A percentile compares a stretch with the other conserved stretches of the same genome.
Conservation (phyloP, 306 rosid genomes). For the Lablab purpureus region DNA sequence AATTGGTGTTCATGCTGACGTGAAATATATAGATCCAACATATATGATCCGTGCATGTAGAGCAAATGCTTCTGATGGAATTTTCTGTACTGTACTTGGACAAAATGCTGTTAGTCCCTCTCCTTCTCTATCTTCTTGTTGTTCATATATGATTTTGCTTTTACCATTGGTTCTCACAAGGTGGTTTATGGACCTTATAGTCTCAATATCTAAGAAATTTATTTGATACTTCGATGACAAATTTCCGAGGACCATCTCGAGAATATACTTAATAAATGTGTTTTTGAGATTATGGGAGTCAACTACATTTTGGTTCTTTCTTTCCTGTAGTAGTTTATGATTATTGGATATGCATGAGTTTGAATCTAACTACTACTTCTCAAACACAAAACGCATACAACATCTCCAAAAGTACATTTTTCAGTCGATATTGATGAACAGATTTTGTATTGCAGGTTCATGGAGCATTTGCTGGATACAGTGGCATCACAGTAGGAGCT, state of each 20-base stretch:
- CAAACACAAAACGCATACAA: background rate
- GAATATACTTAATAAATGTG: background rate
- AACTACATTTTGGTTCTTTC: constrained; percentile 17
- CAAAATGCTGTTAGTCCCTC: constrained; percentile 91
- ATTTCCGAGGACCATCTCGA: background rate
- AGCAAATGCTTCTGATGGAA: constrained; percentile 98
- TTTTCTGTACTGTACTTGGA: constrained; percentile 89
- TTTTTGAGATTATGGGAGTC: background rate
- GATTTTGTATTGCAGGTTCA: constrained; percentile 75
- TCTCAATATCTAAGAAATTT: background rate
- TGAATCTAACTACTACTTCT: constrained; percentile 3
- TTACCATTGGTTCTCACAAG: background rate
- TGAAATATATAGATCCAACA: constrained; percentile 95
- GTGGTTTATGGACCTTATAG: background rate
- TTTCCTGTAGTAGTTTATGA: background rate
- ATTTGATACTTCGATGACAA: background rate
- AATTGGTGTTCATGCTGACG: constrained; percentile 75
- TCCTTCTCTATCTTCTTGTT: constrained; percentile 39
- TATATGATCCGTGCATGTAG: constrained; percentile 96
- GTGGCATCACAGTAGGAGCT: constrained; percentile 89
- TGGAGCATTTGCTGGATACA: constrained; percentile 96
- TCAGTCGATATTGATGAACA: constrained; percentile 26
- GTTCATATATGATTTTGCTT: constrained; percentile 4
- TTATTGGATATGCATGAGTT: background rate
- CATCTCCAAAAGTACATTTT: background rate